phyloP scores from a whole-genome alignment of 495 filamentous ascomycete genomes.

The Aspergillus leporis region DNA sequence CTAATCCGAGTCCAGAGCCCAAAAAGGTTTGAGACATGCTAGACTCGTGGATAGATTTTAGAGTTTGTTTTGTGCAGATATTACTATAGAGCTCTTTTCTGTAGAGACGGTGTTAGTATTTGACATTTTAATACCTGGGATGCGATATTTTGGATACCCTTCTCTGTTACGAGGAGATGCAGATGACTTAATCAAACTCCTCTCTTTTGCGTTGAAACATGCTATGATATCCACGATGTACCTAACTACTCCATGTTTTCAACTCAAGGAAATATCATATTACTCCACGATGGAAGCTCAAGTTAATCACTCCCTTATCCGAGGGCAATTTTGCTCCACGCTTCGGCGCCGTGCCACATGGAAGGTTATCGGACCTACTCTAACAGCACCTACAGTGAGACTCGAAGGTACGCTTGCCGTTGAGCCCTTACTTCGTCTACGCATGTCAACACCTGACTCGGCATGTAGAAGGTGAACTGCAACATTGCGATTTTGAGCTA shows the following conservation, averaged over 20 bases:
- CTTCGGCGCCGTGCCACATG: constrained; percentile 55
- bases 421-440: background rate
- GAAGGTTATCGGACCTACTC: constrained; percentile 42
- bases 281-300: constrained; percentile 11
- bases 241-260: background rate
- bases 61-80: constrained; percentile 13
- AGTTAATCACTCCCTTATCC: background rate
- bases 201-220: background rate
- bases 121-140: background rate
- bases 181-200: constrained; percentile 4
- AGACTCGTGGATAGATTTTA: constrained; percentile 1
- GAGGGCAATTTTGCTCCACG: constrained; percentile 54
- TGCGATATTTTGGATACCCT: constrained; percentile 22
- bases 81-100: constrained; percentile 14
- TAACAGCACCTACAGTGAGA: constrained; percentile 34
- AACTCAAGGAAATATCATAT: background rate
- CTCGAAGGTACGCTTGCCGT: constrained; percentile 45
- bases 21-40: constrained; percentile 12
- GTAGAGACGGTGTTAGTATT: background rate
- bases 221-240: background rate
- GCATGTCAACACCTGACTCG: background rate
- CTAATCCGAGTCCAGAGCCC: constrained; percentile 2
- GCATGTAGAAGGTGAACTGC: constrained; percentile 6
- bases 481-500: constrained; percentile 20
- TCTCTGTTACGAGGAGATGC: constrained; percentile 7